phyloP scores from a whole-genome alignment of 2,329 filamentous ascomycete species.

The Torrubiellomyces zombiae region DNA sequence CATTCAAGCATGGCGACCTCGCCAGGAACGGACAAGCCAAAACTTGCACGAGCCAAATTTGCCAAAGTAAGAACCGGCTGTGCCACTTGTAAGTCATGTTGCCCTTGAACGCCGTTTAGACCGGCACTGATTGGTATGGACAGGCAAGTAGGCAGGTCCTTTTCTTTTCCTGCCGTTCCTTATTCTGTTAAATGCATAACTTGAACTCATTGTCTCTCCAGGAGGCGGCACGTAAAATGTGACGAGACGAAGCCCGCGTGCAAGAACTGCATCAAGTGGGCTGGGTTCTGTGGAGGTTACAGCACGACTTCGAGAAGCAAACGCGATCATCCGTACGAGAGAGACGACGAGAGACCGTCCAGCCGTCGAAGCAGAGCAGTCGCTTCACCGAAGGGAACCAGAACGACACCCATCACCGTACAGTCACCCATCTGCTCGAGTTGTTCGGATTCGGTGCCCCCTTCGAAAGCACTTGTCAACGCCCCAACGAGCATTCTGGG shows the following conservation, averaged over 20 bases:
- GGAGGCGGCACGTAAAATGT: conserved; percentile 18
- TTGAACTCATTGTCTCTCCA: conserved; percentile 5
- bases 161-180: too few relatives aligned
- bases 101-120: not conserved
- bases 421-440: not conserved
- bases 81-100: conserved; percentile 13
- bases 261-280: conserved; percentile 18
- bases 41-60: conserved; percentile 13
- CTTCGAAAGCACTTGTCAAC: not conserved
- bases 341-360: too few relatives aligned
- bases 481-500: conserved; percentile 9
- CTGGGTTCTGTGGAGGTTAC: conserved; percentile 18
- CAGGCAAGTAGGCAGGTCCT: conserved; percentile 4
- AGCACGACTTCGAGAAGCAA: too few relatives aligned
- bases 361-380: too few relatives aligned
- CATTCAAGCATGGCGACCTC: too few relatives aligned
- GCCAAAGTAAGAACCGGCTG: conserved; percentile 16
- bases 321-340: too few relatives aligned
- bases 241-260: conserved; percentile 19
- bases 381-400: too few relatives aligned
- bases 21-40: too few relatives aligned
- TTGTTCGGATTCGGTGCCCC: not conserved
- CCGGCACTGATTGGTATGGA: conserved; percentile 1
- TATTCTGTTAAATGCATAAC: too few relatives aligned
- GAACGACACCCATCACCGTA: not conserved